phyloP scores from a whole-genome alignment of 108 stramenopile genomes.

The Nannochloropsis gaditana region DNA sequence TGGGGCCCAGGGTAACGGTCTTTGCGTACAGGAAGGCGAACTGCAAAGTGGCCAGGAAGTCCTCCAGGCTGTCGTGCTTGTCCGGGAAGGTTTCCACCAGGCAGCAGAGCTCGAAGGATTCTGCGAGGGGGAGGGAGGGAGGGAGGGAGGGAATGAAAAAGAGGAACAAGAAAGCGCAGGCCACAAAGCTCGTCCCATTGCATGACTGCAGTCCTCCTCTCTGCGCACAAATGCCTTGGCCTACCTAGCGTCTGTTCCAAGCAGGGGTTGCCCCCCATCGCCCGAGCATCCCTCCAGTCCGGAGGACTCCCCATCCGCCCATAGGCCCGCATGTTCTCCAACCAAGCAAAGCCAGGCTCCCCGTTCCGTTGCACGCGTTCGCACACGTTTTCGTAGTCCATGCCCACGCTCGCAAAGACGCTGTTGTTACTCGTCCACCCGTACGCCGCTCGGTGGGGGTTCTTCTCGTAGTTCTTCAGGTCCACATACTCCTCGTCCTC shows the following conservation, averaged over 20 bases:
- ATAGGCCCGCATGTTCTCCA: constrained; percentile 57
- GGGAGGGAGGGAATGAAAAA: background rate
- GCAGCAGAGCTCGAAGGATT: constrained; percentile 62
- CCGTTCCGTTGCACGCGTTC: constrained; percentile 53
- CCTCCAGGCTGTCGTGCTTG: constrained; percentile 57
- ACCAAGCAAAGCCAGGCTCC: constrained; percentile 61
- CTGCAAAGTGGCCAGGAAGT: constrained; percentile 50
- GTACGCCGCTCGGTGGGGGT: constrained; percentile 53
- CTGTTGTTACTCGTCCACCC: constrained; percentile 60
- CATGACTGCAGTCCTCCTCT: too few relatives aligned
- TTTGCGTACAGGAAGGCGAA: constrained; percentile 59
- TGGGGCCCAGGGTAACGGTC: constrained; percentile 57
- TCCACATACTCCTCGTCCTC: constrained; percentile 48
- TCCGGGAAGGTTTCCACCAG: constrained; percentile 60
- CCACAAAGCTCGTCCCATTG: too few relatives aligned
- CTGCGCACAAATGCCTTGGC: background rate
- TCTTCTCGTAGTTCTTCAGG: constrained; percentile 52
- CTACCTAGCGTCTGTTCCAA: constrained; percentile 56
- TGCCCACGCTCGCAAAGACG: constrained; percentile 54
- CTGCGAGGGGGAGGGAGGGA: constrained; percentile 12
- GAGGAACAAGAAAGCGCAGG: too few relatives aligned
- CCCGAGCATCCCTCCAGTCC: constrained; percentile 51
- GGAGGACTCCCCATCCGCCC: constrained; percentile 52
- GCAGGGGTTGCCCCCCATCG: constrained; percentile 61
- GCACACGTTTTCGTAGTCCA: constrained; percentile 56